phyloP scores from a whole-genome alignment of 345 rosid species.

The Garcia nutans region DNA sequence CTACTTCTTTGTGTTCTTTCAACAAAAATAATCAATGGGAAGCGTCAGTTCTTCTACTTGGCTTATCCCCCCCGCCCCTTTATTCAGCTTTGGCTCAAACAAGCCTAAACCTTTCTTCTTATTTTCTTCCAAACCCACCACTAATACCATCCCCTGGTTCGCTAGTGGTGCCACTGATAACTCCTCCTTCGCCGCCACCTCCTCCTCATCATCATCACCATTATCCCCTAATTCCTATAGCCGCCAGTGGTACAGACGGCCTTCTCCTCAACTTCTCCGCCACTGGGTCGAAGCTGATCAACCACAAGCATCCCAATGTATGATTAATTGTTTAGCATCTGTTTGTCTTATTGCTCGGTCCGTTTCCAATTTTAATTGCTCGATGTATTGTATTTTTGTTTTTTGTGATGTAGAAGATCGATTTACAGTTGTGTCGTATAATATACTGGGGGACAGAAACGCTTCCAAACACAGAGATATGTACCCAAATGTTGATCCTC shows the following conservation, averaged over 20 bases:
- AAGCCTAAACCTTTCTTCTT: slow-evolving; percentile 12
- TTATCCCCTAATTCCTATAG: slow-evolving; percentile 38
- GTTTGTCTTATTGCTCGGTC: neutral
- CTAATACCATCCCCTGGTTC: slow-evolving; percentile 19
- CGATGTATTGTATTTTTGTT: neutral
- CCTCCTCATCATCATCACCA: slow-evolving; percentile 19
- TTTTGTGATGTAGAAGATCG: slow-evolving; percentile 39
- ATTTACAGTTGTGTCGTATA: slow-evolving; percentile 65
- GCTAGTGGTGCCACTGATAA: neutral
- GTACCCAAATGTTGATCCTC: slow-evolving; percentile 54
- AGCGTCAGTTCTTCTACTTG: slow-evolving; percentile 30
- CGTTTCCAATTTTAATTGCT: neutral
- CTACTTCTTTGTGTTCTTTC: neutral
- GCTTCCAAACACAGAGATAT: slow-evolving; percentile 60
- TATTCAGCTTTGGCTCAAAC: slow-evolving; percentile 1
- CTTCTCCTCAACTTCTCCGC: slow-evolving; percentile 48
- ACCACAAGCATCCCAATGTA: slow-evolving; percentile 47
- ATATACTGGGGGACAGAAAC: slow-evolving; percentile 71
- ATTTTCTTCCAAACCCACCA: slow-evolving; percentile 12
- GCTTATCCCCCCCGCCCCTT: slow-evolving; percentile 28
- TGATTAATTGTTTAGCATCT: no score
- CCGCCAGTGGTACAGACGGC: slow-evolving; percentile 25
- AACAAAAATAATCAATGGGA: neutral
- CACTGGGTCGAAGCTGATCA: slow-evolving; percentile 61
- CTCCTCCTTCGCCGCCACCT: slow-evolving; percentile 21